Conservation (phyloP, 1,139 yeast species). For the Suhomyces ambrosiae region DNA sequence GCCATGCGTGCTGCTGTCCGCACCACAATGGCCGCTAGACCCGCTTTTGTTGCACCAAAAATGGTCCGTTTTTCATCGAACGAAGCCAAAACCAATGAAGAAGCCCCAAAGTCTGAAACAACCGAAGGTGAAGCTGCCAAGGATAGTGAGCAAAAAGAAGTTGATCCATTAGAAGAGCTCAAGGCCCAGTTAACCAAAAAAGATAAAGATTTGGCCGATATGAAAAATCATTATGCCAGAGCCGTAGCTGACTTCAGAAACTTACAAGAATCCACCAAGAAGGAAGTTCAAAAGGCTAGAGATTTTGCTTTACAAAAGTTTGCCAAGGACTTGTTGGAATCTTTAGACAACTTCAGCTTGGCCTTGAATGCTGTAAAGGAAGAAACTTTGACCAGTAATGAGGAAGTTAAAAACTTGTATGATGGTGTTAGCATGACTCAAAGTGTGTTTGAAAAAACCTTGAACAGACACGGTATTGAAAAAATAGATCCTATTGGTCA, state of each 20-base stretch:
- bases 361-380: constrained; percentile 78
- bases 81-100: constrained; percentile 20
- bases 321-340: constrained; percentile 86
- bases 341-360: constrained; percentile 88
- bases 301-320: constrained; percentile 93
- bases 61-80: constrained; percentile 28
- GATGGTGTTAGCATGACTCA: constrained; percentile 94
- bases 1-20: constrained; percentile 23
- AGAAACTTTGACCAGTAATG: constrained; percentile 58
- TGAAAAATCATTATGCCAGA: constrained; percentile 81
- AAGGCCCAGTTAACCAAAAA: constrained; percentile 61
- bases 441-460: constrained; percentile 82
- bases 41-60: constrained; percentile 20
- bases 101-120: constrained; percentile 15
- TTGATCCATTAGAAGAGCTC: constrained; percentile 37
- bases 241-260: constrained; percentile 92
- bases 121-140: constrained; percentile 19
- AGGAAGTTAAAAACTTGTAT: constrained; percentile 72
- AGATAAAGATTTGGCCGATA: constrained; percentile 78
- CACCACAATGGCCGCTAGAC: constrained; percentile 22
- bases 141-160: constrained; percentile 17
- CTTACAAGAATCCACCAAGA: constrained; percentile 86
- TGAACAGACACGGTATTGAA: constrained; percentile 74
- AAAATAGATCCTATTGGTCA: constrained; percentile 86
- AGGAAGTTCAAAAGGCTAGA: constrained; percentile 83